These are phyloP conservation scores for Myriosclerotinia duriaeana DNA, from an alignment of 2,329 filamentous ascomycete species.

Conservation along the genomic window DNA sequence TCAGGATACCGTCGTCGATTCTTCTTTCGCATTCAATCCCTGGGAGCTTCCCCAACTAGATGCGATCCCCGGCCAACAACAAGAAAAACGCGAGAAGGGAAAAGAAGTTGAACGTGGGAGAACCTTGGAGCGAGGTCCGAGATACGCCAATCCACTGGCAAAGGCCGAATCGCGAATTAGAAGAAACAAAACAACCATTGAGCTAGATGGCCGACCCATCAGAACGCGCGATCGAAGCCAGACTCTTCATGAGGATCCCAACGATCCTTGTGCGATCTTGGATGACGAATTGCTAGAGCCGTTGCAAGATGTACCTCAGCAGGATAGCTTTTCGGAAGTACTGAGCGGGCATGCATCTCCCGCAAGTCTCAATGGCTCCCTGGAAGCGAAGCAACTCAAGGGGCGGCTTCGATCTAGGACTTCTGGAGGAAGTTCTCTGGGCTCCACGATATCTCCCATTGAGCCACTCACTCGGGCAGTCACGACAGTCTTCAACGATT, in stretches of 20 bases:
- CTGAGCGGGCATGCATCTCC: slow-evolving; percentile 25
- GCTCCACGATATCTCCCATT: slow-evolving; percentile 10
- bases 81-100: slow-evolving; percentile 22
- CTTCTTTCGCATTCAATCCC: not conserved
- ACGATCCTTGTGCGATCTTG: slow-evolving; percentile 34
- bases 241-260: slow-evolving; percentile 37
- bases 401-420: not conserved
- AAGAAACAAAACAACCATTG: slow-evolving; percentile 32
- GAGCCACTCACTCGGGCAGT: slow-evolving; percentile 19
- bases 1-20: not conserved
- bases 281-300: slow-evolving; percentile 40
- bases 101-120: slow-evolving; percentile 34
- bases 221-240: slow-evolving; percentile 36
- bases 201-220: slow-evolving; percentile 34
- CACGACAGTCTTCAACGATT: slow-evolving; percentile 27
- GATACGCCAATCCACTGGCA: slow-evolving; percentile 33
- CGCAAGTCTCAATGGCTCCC: slow-evolving; percentile 7
- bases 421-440: not conserved
- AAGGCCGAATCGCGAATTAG: slow-evolving; percentile 35
- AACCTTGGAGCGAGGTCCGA: slow-evolving; percentile 29
- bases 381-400: slow-evolving; percentile 12
- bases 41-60: slow-evolving; percentile 15
- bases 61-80: not conserved
- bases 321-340: slow-evolving; percentile 34
- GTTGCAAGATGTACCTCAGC: slow-evolving; percentile 31